Evolutionary conservation across 2,329 filamentous ascomycete species (phyloP), one percentile per base, ranked within the genome.

Genomic region (Aspergillus japonicus): DNA sequence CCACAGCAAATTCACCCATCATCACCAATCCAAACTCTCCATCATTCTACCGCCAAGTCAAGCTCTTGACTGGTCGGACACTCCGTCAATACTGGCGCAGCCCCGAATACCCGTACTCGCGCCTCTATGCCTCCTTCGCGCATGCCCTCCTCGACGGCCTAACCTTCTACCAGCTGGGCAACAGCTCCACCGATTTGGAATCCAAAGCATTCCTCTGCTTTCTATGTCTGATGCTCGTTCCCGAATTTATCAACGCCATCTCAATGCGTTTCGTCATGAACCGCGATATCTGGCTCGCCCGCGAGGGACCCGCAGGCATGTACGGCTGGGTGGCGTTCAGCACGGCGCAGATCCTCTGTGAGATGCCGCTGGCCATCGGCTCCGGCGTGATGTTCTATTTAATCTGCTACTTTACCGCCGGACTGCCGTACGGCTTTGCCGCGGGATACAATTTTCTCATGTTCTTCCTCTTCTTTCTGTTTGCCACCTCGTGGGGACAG

Each of bases 381-480:
- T 80, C 82, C 0, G 82, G 80, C 0, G 77, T 86, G 0, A 72
- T 91, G 2, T 91, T 91, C 75, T 92, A 83, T 78, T 73, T 85
- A 0, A 73, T 90, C 0, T 92, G 89, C 85, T 92, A 92, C 74
- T 92, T 83, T 70, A 83, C 88, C 0, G 83, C 87, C 0, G 90
- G 90, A 0, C 76, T 92, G 1, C 87, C 89, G 0, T 78, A 81
- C 1, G 83, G 88, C 35, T 82, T 84, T 33, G 80, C 85, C 0
- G 83, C 88, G 0, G 89, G 89, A 4, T 92, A 91, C 68, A 83
- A 85, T 6, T 92, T 87, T 75, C 74, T 92, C 21, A 91, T 92
- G 87, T 85, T 84, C 1, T 75, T 91, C 66, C 78, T 92, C 0
- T 91, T 91, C 76, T 90, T 86, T 76, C 73, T 91, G 2, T 91